A percentile compares a stretch with the other conserved stretches of the same genome.
phyloP scores from a whole-genome alignment of 179 eudicot genomes.

The Spinacia oleracea region DNA sequence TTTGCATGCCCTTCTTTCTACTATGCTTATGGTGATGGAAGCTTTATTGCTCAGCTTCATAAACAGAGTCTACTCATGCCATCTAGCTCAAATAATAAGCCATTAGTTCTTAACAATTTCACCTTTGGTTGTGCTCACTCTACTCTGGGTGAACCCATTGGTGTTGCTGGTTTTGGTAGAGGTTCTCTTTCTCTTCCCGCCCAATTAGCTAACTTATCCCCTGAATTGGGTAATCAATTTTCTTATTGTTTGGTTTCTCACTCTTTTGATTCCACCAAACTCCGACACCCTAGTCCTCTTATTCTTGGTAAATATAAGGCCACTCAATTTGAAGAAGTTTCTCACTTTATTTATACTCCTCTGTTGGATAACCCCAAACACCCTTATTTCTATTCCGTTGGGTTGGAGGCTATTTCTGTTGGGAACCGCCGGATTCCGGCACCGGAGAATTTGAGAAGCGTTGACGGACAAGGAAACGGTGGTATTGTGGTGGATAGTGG shows the following conservation, averaged over 20 bases:
- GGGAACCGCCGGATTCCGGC: conserved; percentile 44
- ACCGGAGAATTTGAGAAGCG: conserved; percentile 45
- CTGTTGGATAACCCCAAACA: conserved; percentile 73
- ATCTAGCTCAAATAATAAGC: conserved; percentile 30
- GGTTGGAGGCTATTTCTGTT: conserved; percentile 47
- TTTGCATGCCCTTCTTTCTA: conserved; percentile 70
- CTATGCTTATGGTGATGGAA: conserved; percentile 89
- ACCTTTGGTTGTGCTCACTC: conserved; percentile 78
- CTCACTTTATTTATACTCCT: conserved; percentile 48
- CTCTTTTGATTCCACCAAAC: conserved; percentile 53
- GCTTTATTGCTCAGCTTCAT: conserved; percentile 62
- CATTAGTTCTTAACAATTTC: conserved; percentile 47
- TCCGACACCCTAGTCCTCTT: conserved; percentile 76
- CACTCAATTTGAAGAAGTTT: conserved; percentile 6
- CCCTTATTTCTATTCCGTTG: conserved; percentile 59
- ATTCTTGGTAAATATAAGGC: conserved; percentile 51
- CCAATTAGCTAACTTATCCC: conserved; percentile 59
- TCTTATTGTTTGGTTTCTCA: conserved; percentile 86
- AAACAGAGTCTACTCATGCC: conserved; percentile 48
- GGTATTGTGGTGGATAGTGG: conserved; percentile 95
- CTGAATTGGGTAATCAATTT: conserved; percentile 67
- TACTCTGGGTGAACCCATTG: conserved; percentile 77
- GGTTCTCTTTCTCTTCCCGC: conserved; percentile 78
- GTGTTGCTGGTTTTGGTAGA: conserved; percentile 92
- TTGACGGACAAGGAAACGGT: conserved; percentile 66